A percentile compares a stretch with the other conserved stretches of the same genome.
Evolutionary conservation across 495 filamentous ascomycete species (phyloP).

Genomic region (Cryomyces minteri): DNA sequence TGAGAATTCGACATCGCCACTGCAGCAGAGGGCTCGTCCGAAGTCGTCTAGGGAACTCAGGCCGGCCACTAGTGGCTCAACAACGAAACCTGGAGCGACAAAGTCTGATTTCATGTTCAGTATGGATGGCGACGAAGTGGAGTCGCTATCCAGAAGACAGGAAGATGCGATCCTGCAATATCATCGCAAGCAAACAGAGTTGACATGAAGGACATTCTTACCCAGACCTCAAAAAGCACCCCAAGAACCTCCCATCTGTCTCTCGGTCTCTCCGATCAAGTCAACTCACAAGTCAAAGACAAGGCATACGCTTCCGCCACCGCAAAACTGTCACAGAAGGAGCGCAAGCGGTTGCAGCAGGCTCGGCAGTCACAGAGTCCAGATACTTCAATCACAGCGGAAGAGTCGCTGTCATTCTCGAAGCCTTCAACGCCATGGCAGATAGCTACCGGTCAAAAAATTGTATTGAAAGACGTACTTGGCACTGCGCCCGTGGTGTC

Average conservation of each 20-base stretch:
- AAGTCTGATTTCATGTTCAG: slow-evolving; percentile 69
- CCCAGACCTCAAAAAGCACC: slow-evolving; percentile 38
- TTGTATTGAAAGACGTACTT: slow-evolving; percentile 23
- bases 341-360: slow-evolving; percentile 60
- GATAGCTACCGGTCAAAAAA: slow-evolving; percentile 14
- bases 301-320: slow-evolving; percentile 9
- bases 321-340: slow-evolving; percentile 67
- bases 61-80: not conserved
- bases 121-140: slow-evolving; percentile 64
- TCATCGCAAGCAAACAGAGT: slow-evolving; percentile 41
- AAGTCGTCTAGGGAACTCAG: slow-evolving; percentile 28
- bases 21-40: slow-evolving; percentile 31
- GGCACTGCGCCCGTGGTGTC: slow-evolving; percentile 2
- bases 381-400: slow-evolving; percentile 26
- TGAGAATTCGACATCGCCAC: slow-evolving; percentile 33
- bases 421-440: slow-evolving; percentile 58
- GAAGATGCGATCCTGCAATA: slow-evolving; percentile 10
- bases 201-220: slow-evolving; percentile 71
- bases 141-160: not conserved
- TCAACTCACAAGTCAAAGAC: slow-evolving; percentile 9
- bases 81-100: too few species aligned
- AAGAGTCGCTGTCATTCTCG: slow-evolving; percentile 21
- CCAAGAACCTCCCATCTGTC: slow-evolving; percentile 50
- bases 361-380: slow-evolving; percentile 14
- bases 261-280: slow-evolving; percentile 38